Conservation (phyloP, 257 asterid species). For the Solanum lycopersicoides region DNA sequence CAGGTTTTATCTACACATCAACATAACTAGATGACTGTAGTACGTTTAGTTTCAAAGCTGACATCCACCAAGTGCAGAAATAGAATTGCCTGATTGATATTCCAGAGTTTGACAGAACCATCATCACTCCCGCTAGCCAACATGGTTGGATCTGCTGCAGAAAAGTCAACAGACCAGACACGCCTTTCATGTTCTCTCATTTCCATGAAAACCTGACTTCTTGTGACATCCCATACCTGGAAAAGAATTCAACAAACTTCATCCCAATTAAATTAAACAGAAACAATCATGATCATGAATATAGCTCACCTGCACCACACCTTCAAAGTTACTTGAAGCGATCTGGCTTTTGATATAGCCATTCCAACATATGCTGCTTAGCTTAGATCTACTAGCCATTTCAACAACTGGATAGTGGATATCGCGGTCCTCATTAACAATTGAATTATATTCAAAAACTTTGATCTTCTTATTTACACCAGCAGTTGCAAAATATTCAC, state of each 20-base stretch:
- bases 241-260: slow-evolving; percentile 1
- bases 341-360: slow-evolving; percentile 91
- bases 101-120: slow-evolving; percentile 98
- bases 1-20: slow-evolving; percentile 27
- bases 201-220: slow-evolving; percentile 84
- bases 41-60: slow-evolving; percentile 92
- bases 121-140: slow-evolving; percentile 98
- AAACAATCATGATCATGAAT: not conserved
- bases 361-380: slow-evolving; percentile 97
- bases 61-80: slow-evolving; percentile 92
- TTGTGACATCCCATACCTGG: slow-evolving; percentile 91
- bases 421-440: slow-evolving; percentile 64
- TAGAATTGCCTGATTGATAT: slow-evolving; percentile 99
- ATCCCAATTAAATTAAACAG: not conserved
- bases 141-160: slow-evolving; percentile 89
- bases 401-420: slow-evolving; percentile 97
- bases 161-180: slow-evolving; percentile 94
- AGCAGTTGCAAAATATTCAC: slow-evolving; percentile 93
- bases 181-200: slow-evolving; percentile 96
- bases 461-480: slow-evolving; percentile 98
- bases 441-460: slow-evolving; percentile 74
- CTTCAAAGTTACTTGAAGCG: slow-evolving; percentile 98
- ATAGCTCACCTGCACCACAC: slow-evolving; percentile 76
- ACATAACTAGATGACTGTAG: slow-evolving; percentile 48
- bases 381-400: slow-evolving; percentile 82